Evolutionary conservation across 176 grass and related monocot genomes (phyloP).

Genomic region (Phragmites australis): DNA sequence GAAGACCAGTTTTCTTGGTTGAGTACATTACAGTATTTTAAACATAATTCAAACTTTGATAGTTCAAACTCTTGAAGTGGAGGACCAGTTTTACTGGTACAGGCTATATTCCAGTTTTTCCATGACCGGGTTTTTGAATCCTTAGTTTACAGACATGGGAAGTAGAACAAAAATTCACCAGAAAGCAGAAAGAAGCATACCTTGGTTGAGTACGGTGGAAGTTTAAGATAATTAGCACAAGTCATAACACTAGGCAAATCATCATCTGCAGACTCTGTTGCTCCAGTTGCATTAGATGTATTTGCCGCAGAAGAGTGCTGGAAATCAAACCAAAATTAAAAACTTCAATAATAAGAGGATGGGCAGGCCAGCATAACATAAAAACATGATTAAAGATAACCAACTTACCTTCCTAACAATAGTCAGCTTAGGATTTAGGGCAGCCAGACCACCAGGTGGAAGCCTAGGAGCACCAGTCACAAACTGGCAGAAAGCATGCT

Average conservation of each 20-base stretch:
- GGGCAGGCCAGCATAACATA: background rate
- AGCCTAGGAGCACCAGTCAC: conserved; percentile 89
- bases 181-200: conserved; percentile 40
- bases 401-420: conserved; percentile 79
- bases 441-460: conserved; percentile 85
- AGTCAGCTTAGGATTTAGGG: conserved; percentile 80
- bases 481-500: conserved; percentile 92
- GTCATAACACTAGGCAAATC: conserved; percentile 97
- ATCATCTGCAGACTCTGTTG: conserved; percentile 62
- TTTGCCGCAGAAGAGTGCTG: conserved; percentile 62
- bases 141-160: background rate
- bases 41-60: too few species aligned
- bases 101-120: background rate
- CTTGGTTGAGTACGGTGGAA: conserved; percentile 90
- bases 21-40: too few species aligned
- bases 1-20: too few species aligned
- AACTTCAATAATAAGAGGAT: background rate
- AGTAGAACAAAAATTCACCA: background rate
- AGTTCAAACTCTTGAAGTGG: too few species aligned
- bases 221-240: conserved; percentile 94
- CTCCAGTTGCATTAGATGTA: conserved; percentile 58
- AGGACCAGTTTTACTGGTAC: background rate
- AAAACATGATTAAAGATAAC: background rate
- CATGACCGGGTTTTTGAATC: background rate
- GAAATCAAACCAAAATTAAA: conserved; percentile 10